Evolutionary conservation across 2,329 filamentous ascomycete genomes (phyloP), one percentile per base, ranked within the genome.

Genomic region (Claviceps sp.): DNA sequence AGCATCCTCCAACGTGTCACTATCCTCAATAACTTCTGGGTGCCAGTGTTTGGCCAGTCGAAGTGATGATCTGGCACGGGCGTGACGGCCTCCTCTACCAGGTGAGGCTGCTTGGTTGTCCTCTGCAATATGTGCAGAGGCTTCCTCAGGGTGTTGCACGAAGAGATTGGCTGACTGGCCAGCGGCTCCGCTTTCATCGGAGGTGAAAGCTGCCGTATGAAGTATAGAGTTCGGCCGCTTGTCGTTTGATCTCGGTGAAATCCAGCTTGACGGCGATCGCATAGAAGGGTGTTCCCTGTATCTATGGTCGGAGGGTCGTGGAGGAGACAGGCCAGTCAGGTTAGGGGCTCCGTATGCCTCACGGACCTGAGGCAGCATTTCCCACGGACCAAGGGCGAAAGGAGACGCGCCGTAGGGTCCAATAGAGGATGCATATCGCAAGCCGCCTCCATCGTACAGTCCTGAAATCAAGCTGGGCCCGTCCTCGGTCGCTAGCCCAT

Each of bases 321-420:
- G 66, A 3, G 67, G 68, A n/a, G 50, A 60, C 26, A 60, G 40
- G 1, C 61, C 59, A 29, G 57, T 59, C 54, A 66, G 56, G 20
- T 59, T 56, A 22, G 66, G 60, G 55, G 63, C 60, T n/a, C 65
- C 52, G 54, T 66, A 64, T 59, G 64, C 59, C 56, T 66, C 58
- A 5, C 52, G 56, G 20, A 52, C 20, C 23, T 47, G 55, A 3
- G 54, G 52, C 4, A 55, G 45, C 20, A 56, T 50, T 20, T 53
- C 52, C 47, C 52, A 52, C 22, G 44, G 50, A 13, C 54, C 54
- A 42, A 60, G 55, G 3, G 57, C 52, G 20, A 58, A 53, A 5
- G 56, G 56, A 5, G 59, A 57, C n/a, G 55, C 52, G 20, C 52
- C 55, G 45, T 58, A 59, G 20, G 52, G 47, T 8, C 53, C 47